These are phyloP conservation scores for Wickerhamiella kurtzmanii DNA, from an alignment of 805 yeast species.

Conservation along the genomic window DNA sequence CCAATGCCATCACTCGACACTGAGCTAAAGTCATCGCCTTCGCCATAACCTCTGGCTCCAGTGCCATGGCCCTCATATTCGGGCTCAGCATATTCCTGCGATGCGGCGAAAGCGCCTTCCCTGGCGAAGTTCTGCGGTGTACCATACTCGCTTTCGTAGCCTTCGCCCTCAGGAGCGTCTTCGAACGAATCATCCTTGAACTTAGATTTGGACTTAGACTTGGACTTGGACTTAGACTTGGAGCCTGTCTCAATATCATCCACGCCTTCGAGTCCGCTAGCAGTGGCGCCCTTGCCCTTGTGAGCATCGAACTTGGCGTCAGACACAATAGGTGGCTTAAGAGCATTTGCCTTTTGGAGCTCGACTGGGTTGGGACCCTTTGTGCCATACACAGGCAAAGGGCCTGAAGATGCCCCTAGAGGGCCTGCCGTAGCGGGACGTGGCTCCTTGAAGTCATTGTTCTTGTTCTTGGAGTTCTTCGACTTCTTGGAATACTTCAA, in stretches of 20 bases:
- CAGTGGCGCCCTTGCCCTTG: background rate
- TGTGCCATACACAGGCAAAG: background rate
- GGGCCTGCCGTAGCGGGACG: background rate
- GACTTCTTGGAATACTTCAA: constrained; percentile 3
- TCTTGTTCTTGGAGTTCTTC: background rate
- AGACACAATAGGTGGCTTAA: background rate
- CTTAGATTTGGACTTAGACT: background rate
- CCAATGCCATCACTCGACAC: no score
- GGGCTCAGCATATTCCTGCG: no score
- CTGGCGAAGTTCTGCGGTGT: no score
- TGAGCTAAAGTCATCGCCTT: no score
- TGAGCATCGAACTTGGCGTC: background rate
- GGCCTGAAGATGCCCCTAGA: background rate
- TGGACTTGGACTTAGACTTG: background rate
- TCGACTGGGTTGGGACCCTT: background rate
- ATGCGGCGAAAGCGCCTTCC: no score
- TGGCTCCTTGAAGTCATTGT: background rate
- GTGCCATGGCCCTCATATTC: no score
- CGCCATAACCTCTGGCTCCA: no score
- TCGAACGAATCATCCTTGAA: background rate
- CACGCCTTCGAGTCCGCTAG: background rate
- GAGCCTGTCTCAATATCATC: background rate
- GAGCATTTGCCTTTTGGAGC: background rate
- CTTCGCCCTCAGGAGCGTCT: background rate
- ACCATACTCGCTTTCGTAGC: no score